phyloP scores from a whole-genome alignment of 441 rosid species.

The Bruguiera hainesii region DNA sequence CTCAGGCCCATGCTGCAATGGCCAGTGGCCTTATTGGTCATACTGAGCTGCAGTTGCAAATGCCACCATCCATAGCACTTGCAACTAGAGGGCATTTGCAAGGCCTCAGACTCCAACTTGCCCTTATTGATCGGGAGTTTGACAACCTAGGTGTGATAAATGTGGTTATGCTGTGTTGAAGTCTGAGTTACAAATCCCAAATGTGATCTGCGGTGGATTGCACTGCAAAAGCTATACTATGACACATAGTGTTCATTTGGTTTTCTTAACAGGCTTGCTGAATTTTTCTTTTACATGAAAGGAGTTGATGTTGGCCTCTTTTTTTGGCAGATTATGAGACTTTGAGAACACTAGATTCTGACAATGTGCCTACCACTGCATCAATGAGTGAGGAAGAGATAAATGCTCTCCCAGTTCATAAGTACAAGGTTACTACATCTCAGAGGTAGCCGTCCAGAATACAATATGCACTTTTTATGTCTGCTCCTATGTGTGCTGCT shows the following conservation, averaged over 20 bases:
- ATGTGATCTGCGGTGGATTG: background rate
- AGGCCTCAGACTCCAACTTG: constrained; percentile 86
- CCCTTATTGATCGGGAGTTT: constrained; percentile 81
- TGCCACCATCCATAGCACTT: constrained; percentile 82
- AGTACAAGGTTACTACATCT: constrained; percentile 53
- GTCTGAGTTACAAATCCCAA: background rate
- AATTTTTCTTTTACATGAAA: background rate
- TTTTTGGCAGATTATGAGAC: constrained; percentile 71
- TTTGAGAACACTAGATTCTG: constrained; percentile 82
- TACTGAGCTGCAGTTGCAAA: constrained; percentile 75
- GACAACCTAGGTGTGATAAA: constrained; percentile 61
- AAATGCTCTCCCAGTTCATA: constrained; percentile 78
- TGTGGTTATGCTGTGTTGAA: background rate
- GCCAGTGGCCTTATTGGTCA: constrained; percentile 78
- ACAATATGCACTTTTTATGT: background rate
- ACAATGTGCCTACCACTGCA: constrained; percentile 51
- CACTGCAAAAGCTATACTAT: background rate
- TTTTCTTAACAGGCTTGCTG: no score
- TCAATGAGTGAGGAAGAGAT: constrained; percentile 91
- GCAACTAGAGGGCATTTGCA: constrained; percentile 87
- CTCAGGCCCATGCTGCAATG: constrained; percentile 57
- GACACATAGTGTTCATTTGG: no score
- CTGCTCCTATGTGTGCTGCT: background rate
- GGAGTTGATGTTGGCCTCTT: background rate
- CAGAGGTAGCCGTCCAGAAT: constrained; percentile 43